Evolutionary conservation across 2,329 filamentous ascomycete species (phyloP).

Genomic region (Sporothrix dimorphospora): DNA sequence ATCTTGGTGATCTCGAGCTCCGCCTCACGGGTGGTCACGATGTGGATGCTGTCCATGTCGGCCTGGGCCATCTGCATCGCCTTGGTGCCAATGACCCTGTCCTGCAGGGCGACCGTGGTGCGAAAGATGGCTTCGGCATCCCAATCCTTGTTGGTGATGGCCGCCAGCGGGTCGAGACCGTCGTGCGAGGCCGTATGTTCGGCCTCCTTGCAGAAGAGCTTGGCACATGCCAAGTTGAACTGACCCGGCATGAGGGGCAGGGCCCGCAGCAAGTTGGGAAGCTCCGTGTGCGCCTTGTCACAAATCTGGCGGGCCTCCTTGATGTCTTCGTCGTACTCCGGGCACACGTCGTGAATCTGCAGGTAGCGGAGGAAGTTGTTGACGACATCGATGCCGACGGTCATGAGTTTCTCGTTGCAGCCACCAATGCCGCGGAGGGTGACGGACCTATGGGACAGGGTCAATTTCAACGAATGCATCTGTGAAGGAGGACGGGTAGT

Average conservation of each 20-base stretch:
- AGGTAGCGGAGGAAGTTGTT: conserved; percentile 90
- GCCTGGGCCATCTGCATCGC: conserved; percentile 39
- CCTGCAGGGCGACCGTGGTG: conserved; percentile 49
- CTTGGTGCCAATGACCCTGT: conserved; percentile 38
- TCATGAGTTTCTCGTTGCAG: conserved; percentile 58
- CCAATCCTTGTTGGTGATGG: conserved; percentile 46
- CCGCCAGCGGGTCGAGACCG: conserved; percentile 35
- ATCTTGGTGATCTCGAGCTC: conserved; percentile 65
- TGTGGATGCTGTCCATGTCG: conserved; percentile 42
- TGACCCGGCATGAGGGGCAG: conserved; percentile 65
- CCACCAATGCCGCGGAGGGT: conserved; percentile 60
- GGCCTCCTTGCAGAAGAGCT: conserved; percentile 59
- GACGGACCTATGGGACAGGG: conserved; percentile 50
- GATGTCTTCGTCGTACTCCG: conserved; percentile 74
- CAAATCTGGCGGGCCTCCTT: conserved; percentile 68
- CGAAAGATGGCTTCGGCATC: conserved; percentile 50
- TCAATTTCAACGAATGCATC: background rate
- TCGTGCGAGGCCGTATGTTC: conserved; percentile 38
- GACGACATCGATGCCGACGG: conserved; percentile 68
- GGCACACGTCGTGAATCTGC: conserved; percentile 80
- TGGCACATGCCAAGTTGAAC: conserved; percentile 78
- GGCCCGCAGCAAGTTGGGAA: conserved; percentile 61
- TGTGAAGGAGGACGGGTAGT: background rate
- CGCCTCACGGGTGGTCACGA: conserved; percentile 54
- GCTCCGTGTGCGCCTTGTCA: conserved; percentile 66